Percentiles rank a stretch among this genome's conserved stretches.
These are phyloP conservation scores for Epichloe brachyelytri DNA, from an alignment of 2,329 filamentous ascomycete species.

Conservation along the genomic window DNA sequence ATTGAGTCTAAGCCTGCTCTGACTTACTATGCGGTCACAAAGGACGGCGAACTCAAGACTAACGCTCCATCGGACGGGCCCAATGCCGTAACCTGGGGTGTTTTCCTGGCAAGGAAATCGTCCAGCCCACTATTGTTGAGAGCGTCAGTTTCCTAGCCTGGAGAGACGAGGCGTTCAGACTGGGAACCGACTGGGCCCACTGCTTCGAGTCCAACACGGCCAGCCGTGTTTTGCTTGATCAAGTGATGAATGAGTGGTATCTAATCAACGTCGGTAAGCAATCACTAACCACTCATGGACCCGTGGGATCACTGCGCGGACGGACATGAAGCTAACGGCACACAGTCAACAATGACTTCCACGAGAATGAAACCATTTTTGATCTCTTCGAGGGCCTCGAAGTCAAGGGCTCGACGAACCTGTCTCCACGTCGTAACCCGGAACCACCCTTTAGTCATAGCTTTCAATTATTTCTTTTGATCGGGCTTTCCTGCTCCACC, in stretches of 20 bases:
- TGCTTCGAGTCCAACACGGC: conserved; percentile 69
- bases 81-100: conserved; percentile 98
- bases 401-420: conserved; percentile 47
- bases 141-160: conserved; percentile 94
- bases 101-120: conserved; percentile 97
- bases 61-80: conserved; percentile 79
- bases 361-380: conserved; percentile 69
- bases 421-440: conserved; percentile 5
- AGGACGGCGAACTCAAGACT: conserved; percentile 65
- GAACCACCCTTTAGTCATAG: neutral
- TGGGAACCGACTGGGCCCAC: conserved; percentile 87
- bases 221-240: conserved; percentile 67
- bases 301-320: neutral
- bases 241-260: conserved; percentile 82
- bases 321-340: neutral
- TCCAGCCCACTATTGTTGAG: conserved; percentile 99
- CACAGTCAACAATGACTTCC: conserved; percentile 96
- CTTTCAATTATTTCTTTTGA: neutral
- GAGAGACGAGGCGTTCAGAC: conserved; percentile 93
- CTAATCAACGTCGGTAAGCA: conserved; percentile 82
- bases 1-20: conserved; percentile 69
- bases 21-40: conserved; percentile 90
- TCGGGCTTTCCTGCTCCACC: conserved; percentile 6
- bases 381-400: conserved; percentile 68
- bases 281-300: neutral